Conservation (phyloP, 2,329 filamentous ascomycete species). For the Tolypocladium cylindrosporum region DNA sequence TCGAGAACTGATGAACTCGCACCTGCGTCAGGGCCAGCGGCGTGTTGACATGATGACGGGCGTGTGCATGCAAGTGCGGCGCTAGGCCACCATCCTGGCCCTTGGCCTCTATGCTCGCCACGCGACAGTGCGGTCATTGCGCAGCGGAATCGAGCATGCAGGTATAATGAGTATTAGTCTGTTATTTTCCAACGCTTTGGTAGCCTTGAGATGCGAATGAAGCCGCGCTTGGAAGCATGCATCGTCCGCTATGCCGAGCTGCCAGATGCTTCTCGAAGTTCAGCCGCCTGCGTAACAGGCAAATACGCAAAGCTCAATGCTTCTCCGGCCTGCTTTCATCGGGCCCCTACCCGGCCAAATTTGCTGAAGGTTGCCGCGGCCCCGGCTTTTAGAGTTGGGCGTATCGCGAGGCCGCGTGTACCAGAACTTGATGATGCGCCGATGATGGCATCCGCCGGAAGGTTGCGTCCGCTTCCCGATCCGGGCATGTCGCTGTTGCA, state of each 20-base stretch:
- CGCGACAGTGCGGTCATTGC: not conserved
- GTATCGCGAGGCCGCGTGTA: not conserved
- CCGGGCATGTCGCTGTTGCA: not conserved
- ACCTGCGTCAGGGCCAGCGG: too few species aligned
- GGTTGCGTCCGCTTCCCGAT: not conserved
- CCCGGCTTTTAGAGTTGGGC: constrained; percentile 2
- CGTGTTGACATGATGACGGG: not conserved
- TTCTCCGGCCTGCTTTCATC: not conserved
- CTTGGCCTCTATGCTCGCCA: not conserved
- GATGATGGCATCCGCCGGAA: not conserved
- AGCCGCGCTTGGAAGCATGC: not conserved
- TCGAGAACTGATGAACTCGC: too few species aligned
- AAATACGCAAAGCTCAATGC: not conserved
- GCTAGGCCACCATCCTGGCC: not conserved
- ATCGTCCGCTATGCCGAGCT: not conserved
- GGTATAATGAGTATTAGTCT: not conserved
- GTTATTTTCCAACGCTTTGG: not conserved
- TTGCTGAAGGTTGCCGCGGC: not conserved
- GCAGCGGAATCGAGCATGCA: not conserved
- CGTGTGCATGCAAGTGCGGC: not conserved
- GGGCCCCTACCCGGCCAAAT: too few species aligned
- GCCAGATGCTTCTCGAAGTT: not conserved
- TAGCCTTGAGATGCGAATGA: not conserved
- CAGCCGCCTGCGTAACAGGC: not conserved
- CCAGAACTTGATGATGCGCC: not conserved